A percentile compares a stretch with the other conserved stretches of the same genome.
These are phyloP conservation scores for Naganishia vaughanmartiniae DNA, from an alignment of 768 basidiomycete species.

Conservation along the genomic window DNA sequence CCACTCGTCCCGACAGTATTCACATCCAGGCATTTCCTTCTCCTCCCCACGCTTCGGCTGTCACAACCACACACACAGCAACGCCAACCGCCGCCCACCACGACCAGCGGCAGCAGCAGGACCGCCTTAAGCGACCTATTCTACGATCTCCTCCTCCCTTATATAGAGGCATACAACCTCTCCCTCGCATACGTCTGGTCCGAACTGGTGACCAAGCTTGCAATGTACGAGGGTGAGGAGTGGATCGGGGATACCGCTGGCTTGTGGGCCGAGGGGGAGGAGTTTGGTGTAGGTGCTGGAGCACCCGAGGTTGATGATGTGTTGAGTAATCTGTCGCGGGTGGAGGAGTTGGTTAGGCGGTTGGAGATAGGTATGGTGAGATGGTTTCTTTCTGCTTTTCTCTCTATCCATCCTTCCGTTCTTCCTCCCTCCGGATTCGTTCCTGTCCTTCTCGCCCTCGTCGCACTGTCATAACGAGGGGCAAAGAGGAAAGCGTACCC, in stretches of 20 bases:
- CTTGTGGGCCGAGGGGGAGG: slow-evolving; percentile 31
- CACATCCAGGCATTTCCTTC: slow-evolving; percentile 72
- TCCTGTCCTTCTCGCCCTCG: too few species aligned
- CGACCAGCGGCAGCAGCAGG: too few species aligned
- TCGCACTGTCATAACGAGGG: too few species aligned
- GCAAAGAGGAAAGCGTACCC: too few species aligned
- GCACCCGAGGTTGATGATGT: neutral
- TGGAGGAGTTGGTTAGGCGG: neutral
- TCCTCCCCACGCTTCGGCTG: slow-evolving; percentile 40
- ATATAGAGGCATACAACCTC: slow-evolving; percentile 53
- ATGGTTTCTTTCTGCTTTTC: too few species aligned
- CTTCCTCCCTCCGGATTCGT: too few species aligned
- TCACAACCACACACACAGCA: neutral
- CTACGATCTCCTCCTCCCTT: slow-evolving; percentile 52
- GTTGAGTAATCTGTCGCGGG: neutral
- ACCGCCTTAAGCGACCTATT: slow-evolving; percentile 56
- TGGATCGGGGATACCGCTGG: slow-evolving; percentile 32
- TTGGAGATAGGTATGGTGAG: slow-evolving; percentile 1
- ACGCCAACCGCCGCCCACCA: too few species aligned
- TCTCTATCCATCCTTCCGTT: neutral
- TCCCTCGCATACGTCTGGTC: slow-evolving; percentile 78
- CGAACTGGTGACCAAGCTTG: slow-evolving; percentile 63
- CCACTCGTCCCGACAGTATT: slow-evolving; percentile 82
- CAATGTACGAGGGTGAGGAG: slow-evolving; percentile 64
- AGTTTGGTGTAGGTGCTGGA: slow-evolving; percentile 23